Evolutionary conservation across 2,329 filamentous ascomycete species (phyloP), one percentile per base, ranked within the genome.

Genomic region (Nakataea oryzae): DNA sequence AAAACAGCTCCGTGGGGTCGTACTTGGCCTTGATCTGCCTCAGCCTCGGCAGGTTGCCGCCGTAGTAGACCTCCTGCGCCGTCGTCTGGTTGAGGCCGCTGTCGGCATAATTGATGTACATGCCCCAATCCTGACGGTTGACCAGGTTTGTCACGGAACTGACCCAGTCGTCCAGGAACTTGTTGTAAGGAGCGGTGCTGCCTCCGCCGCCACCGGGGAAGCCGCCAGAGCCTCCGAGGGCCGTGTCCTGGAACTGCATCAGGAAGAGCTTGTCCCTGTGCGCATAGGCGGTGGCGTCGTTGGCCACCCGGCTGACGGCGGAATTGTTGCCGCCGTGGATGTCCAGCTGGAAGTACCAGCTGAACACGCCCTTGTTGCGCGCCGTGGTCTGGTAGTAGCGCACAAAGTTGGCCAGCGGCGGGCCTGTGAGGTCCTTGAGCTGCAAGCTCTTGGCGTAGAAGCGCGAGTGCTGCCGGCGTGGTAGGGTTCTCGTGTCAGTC

Each of bases 51-150:
- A 78, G 66, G 61, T 70, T 78, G 57, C 68, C 68, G 6, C 78
- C 73, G 65, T 78, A 83, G 70, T 83, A 83, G 64, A 79, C 68
- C 64, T 76, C 68, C 65, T 80, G 76, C 3, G 81, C 81, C 21
- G 73, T 73, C 1, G 73, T 73, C 24, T 75, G 72, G 68, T 74
- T 73, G 63, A 81, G 72, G 55, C 70, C 74, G 0, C 79, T 75
- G 66, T 84, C 81, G 3, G 80, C 75, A 60, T 83, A 84, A 72
- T 83, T 83, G 66, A 79, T 72, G 65, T 83, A 84, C 64, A 78
- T 78, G 26, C 78, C 79, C 70, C 78, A 80, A 5, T 71, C 66
- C 1, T 71, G 73, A 34, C 73, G 65, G 21, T 70, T 60, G 26
- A 72, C 64, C 27, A 67, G 66, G 13, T 67, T 62, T 2, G 69